These are phyloP conservation scores for Cercospora nicotianae DNA, from an alignment of 2,329 filamentous ascomycete species.

Conservation along the genomic window DNA sequence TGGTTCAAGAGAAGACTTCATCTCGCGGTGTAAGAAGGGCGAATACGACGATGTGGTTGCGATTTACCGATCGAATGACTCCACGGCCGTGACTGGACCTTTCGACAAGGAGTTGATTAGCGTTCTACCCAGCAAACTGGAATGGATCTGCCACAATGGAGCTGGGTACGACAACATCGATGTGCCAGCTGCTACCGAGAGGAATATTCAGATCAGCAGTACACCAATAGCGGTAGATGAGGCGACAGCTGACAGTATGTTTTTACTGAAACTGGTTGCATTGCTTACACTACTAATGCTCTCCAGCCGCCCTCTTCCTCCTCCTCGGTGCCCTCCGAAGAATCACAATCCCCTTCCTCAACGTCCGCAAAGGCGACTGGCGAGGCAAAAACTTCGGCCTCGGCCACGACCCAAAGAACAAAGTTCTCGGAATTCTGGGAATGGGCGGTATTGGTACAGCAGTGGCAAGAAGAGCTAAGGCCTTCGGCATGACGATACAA, in stretches of 20 bases:
- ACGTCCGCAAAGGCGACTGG: slow-evolving; percentile 50
- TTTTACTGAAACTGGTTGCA: not conserved
- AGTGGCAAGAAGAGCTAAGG: slow-evolving; percentile 50
- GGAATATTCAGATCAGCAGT: slow-evolving; percentile 47
- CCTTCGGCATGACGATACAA: slow-evolving; percentile 59
- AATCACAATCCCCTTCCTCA: slow-evolving; percentile 49
- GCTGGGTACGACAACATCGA: slow-evolving; percentile 43
- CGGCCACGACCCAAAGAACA: slow-evolving; percentile 56
- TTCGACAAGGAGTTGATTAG: slow-evolving; percentile 49
- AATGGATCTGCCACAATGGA: slow-evolving; percentile 49
- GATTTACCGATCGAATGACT: slow-evolving; percentile 61
- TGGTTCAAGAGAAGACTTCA: slow-evolving; percentile 57
- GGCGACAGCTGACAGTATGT: slow-evolving; percentile 46
- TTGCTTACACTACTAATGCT: not conserved
- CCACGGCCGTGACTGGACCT: slow-evolving; percentile 49
- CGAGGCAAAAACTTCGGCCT: slow-evolving; percentile 48
- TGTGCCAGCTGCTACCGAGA: slow-evolving; percentile 36
- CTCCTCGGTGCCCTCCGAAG: slow-evolving; percentile 55
- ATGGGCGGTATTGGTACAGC: slow-evolving; percentile 61
- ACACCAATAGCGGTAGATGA: slow-evolving; percentile 53
- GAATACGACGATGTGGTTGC: slow-evolving; percentile 57
- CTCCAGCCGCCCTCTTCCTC: slow-evolving; percentile 49
- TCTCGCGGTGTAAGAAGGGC: slow-evolving; percentile 56
- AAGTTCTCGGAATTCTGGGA: slow-evolving; percentile 57
- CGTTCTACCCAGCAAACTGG: slow-evolving; percentile 45